These are phyloP conservation scores for Candida sithepensis DNA, from an alignment of 805 yeast species.

Conservation along the genomic window DNA sequence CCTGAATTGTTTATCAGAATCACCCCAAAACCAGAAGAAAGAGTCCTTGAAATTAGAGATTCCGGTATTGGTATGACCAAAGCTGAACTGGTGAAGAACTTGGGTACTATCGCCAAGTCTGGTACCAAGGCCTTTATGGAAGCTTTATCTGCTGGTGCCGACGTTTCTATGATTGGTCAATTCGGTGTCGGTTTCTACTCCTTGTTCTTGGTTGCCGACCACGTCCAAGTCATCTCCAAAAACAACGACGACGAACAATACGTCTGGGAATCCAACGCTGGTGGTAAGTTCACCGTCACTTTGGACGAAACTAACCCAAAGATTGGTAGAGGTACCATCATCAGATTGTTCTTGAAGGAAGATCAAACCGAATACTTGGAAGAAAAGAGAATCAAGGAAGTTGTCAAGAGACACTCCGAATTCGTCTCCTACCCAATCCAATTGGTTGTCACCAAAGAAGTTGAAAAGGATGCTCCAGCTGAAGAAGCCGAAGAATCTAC, in stretches of 20 bases:
- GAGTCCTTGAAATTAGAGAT: slow-evolving; percentile 95
- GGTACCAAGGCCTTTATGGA: slow-evolving; percentile 99
- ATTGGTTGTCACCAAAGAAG: slow-evolving; percentile 96
- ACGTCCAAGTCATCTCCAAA: slow-evolving; percentile 96
- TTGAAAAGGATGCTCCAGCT: slow-evolving; percentile 93
- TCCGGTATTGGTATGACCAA: slow-evolving; percentile 99
- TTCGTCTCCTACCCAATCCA: slow-evolving; percentile 99
- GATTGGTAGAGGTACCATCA: slow-evolving; percentile 90
- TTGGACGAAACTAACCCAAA: slow-evolving; percentile 83
- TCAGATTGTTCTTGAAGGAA: slow-evolving; percentile 95
- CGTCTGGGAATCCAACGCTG: slow-evolving; percentile 99
- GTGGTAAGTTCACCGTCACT: slow-evolving; percentile 97
- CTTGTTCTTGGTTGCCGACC: slow-evolving; percentile 97
- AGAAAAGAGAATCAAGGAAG: slow-evolving; percentile 99
- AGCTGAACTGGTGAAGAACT: slow-evolving; percentile 96
- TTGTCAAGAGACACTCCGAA: slow-evolving; percentile 98
- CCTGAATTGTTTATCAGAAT: slow-evolving; percentile 96
- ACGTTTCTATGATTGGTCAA: slow-evolving; percentile 99
- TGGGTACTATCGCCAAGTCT: slow-evolving; percentile 99
- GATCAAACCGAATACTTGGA: slow-evolving; percentile 98
- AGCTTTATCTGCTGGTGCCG: slow-evolving; percentile 99
- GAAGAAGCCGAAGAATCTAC: slow-evolving; percentile 58
- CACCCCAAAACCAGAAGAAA: slow-evolving; percentile 93
- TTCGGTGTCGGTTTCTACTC: slow-evolving; percentile 99
- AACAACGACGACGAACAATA: slow-evolving; percentile 99